Evolutionary conservation across 2,329 filamentous ascomycete genomes (phyloP).

Genomic region (Aschersonia sp.): DNA sequence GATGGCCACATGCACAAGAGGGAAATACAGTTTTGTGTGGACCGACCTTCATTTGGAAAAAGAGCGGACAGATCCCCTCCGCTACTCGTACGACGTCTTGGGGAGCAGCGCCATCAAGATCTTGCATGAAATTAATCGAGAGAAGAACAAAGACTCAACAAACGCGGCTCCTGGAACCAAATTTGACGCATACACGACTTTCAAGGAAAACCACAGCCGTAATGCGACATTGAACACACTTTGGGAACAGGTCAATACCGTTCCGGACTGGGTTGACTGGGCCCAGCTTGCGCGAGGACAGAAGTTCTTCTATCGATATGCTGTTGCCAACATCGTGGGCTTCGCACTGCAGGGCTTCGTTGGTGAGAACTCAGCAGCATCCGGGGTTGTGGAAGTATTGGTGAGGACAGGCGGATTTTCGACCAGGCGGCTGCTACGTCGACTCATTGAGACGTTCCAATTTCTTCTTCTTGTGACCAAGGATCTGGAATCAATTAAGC

Average conservation of each 20-base stretch:
- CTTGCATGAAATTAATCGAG: slow-evolving; percentile 5
- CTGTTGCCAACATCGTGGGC: slow-evolving; percentile 42
- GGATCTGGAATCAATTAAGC: slow-evolving; percentile 41
- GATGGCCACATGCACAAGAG: neutral
- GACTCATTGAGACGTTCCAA: slow-evolving; percentile 34
- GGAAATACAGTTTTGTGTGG: slow-evolving; percentile 9
- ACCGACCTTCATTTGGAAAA: slow-evolving; percentile 7
- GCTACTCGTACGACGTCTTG: slow-evolving; percentile 8
- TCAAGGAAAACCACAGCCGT: slow-evolving; percentile 1
- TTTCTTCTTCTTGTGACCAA: slow-evolving; percentile 42
- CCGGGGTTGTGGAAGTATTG: slow-evolving; percentile 48
- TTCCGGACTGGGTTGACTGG: slow-evolving; percentile 56
- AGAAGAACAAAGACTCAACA: neutral
- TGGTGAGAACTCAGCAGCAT: slow-evolving; percentile 28
- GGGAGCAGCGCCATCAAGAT: slow-evolving; percentile 6
- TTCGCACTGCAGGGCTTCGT: slow-evolving; percentile 22
- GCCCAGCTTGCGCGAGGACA: slow-evolving; percentile 49
- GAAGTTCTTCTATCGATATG: slow-evolving; percentile 50
- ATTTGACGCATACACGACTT: slow-evolving; percentile 1
- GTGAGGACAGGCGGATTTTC: slow-evolving; percentile 54
- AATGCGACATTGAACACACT: slow-evolving; percentile 24
- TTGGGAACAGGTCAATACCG: slow-evolving; percentile 42
- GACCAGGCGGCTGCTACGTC: slow-evolving; percentile 40
- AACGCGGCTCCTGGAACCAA: neutral
- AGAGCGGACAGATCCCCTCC: slow-evolving; percentile 6